These are phyloP conservation scores for Stagonosporopsis vannaccii DNA, from an alignment of 2,329 filamentous ascomycete genomes.

Conservation along the genomic window DNA sequence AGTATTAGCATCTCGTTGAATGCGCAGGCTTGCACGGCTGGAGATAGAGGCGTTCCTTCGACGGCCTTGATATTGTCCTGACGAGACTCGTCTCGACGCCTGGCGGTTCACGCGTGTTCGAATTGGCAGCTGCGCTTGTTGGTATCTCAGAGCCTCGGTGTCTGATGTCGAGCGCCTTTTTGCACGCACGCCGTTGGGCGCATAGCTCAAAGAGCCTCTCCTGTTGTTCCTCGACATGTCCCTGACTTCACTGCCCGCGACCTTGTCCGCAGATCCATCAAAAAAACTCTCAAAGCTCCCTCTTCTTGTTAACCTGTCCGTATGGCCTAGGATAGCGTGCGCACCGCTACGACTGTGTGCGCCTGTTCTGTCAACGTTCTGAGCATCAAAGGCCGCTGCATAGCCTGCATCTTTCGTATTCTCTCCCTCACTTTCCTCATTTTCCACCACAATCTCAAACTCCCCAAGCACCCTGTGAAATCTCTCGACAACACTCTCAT, in stretches of 20 bases:
- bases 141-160: constrained; percentile 32
- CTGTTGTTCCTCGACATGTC: constrained; percentile 29
- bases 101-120: constrained; percentile 36
- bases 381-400: constrained; percentile 28
- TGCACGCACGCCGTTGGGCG: constrained; percentile 11
- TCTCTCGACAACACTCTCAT: constrained; percentile 66
- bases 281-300: constrained; percentile 68
- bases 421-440: constrained; percentile 43
- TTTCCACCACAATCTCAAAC: constrained; percentile 69
- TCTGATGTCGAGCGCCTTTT: constrained; percentile 37
- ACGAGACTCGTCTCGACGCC: constrained; percentile 24
- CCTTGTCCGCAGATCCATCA: constrained; percentile 62
- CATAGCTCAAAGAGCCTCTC: constrained; percentile 23
- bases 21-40: constrained; percentile 46
- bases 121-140: constrained; percentile 34
- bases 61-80: constrained; percentile 28
- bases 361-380: neutral
- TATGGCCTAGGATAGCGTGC: constrained; percentile 16
- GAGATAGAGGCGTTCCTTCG: constrained; percentile 44
- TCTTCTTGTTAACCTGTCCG: constrained; percentile 46
- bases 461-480: constrained; percentile 72
- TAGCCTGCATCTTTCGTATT: constrained; percentile 22
- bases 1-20: constrained; percentile 31
- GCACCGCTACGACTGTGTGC: neutral
- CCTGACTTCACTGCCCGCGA: constrained; percentile 50